Evolutionary conservation across 495 filamentous ascomycete species (phyloP), one percentile per base, ranked within the genome.

Genomic region (Letharia lupina): DNA sequence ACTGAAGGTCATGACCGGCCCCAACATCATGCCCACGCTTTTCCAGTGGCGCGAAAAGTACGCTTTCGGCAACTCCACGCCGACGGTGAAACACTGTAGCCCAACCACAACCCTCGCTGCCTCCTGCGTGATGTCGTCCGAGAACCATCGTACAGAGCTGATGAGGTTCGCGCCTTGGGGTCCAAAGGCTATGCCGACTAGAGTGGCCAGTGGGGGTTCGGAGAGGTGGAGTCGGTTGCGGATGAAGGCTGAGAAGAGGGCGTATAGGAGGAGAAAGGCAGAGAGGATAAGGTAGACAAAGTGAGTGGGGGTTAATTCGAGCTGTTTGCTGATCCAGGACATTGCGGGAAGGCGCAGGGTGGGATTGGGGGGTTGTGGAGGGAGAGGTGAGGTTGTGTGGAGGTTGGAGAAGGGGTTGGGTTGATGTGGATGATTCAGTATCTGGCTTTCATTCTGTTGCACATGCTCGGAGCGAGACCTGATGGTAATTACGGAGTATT

Each of bases 191-290:
- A 82, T 81, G 33, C 80, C 79, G 56, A 79, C 70, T 45, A 82
- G 63, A 12, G 77, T 74, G 16, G 80, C 81, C 7, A 83, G 72
- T 2, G 80, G 81, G 0, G 80, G 81, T 70, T 83, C 81, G 31
- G 78, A 80, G 28, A 83, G 77, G 71, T 83, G 79, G 7, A 83
- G 74, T 15, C 74, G 71, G 64, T 83, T 82, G 37, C 79, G 75
- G 64, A 83, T 82, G 67, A 79, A 76, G 50, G 70, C 65, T 20
- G 75, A 76, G 68, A 82, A 82, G 64, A 83, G 73, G 28, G 77
- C 75, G 65, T 82, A 83, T 45, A 71, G 52, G 61, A 83, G 72
- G 18, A 83, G 76, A 69, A 83, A 83, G 41, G 68, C 59, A 13
- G 77, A 75, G 41, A 81, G 67, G 59, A 78, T 63, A 44, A 83